Evolutionary conservation across 805 yeast species (phyloP), one percentile per base, ranked within the genome.

Genomic region (Saccharomycopsis selenospora): DNA sequence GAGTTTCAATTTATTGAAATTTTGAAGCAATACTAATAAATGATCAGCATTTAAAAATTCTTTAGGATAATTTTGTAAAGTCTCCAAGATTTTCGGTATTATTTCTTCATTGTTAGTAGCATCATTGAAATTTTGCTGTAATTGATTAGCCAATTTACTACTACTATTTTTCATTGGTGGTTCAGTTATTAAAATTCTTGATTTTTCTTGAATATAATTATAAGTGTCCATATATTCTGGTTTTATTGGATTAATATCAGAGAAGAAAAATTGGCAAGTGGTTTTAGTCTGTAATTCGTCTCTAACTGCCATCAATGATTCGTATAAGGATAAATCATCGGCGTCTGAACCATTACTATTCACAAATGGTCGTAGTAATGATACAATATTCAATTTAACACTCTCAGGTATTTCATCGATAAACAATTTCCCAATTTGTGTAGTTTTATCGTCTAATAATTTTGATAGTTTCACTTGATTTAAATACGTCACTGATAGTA

Each of bases 31-130:
- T 14, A 18, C 23, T 4, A 36, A 27, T 4, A 45, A 14, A 22
- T 22, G n/a, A 23, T 45, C 22, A 13, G 42, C 43, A 11, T 17
- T 36, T 20, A 45, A 45, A 25, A 38, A 38, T 24, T 45, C 48
- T 20, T 45, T 28, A 33, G 38, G 38, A 20, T 33, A 10, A 10
- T 33, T 33, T 5, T 33, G 38, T 6, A 33, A 20, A 33, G 10
- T 33, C 38, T 5, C 20, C 7, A 33, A 14, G 18, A 33, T 33
- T 6, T 33, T 33, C 38, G 17, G 4, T 7, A 33, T 33, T 14
- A 33, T 10, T 14, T 14, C 20, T 6, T 33, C 17, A 20, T 33
- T 33, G 6, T 10, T 33, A 5, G 10, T 33, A 6, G n/a, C 38
- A 5, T 33, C 5, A 10, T 33, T 20, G 10, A 33, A 5, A 5